Base-by-base conservation (phyloP, 495 filamentous ascomycete species). In the Penicillium antarcticum region DNA sequence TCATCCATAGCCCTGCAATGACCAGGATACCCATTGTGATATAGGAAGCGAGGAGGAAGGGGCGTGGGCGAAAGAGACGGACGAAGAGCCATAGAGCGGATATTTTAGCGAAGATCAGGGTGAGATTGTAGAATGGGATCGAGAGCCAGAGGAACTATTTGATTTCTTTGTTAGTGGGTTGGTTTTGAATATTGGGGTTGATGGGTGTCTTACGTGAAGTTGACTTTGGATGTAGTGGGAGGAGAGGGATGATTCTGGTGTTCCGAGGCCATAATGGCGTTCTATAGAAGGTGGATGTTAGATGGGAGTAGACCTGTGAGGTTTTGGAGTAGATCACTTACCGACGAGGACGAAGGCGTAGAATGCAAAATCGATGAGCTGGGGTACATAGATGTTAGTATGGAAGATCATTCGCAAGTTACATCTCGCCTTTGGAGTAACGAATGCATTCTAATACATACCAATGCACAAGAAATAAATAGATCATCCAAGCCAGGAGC, bases 31-130 rank as follows among this genome's bases (percentile, higher is more conserved):
- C 60, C 48, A 78, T 61, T n/a, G 61, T 17, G 31, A 60, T 49
- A 36, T 55, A 63, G 19, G 62, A 64, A 18, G 63, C 32, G 19
- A 72, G 58, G 2, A 57, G 42, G 41, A 73, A 66, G n/a, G 6
- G 26, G n/a, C 51, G 57, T 0, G 52, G 38, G 5, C 62, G 53
- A 43, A 80, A 79, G 23, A 77, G 58, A 8, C 73, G 71, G 13
- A 52, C 39, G 53, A 65, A 78, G 32, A 78, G 58, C 5, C 71
- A 41, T 2, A 74, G 34, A 29, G 74, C 68, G 5, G 77, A 76
- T 10, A 71, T 42, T 55, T 79, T 80, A 57, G 72, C 65, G 14
- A 78, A 57, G 44, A 67, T 65, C 17, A 79, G 62, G n/a, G 62
- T 51, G 32, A 72, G 54, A 43, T 74, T 74, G 61, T 76, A 76